phyloP scores from a whole-genome alignment of 2,329 filamentous ascomycete genomes.

The Immersiporthe knoxdaviesiana region DNA sequence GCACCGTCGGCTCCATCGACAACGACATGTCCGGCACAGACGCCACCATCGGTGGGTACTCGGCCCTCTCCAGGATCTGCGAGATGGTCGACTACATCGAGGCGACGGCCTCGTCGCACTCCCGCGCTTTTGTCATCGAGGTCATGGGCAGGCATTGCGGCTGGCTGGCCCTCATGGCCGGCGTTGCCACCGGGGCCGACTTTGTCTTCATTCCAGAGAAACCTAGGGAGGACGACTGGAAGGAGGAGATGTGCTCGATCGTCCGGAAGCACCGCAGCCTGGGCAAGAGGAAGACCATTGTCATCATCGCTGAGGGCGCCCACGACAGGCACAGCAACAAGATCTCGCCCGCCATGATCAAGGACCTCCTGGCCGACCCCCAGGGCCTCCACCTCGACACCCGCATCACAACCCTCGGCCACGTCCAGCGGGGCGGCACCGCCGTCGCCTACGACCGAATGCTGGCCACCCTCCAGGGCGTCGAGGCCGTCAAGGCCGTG shows the following conservation, averaged over 20 bases:
- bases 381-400: slow-evolving; percentile 83
- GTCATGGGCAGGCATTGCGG: slow-evolving; percentile 99
- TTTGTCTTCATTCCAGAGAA: slow-evolving; percentile 97
- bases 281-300: slow-evolving; percentile 96
- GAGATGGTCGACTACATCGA: slow-evolving; percentile 97
- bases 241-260: slow-evolving; percentile 81
- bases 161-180: slow-evolving; percentile 95
- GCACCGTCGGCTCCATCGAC: slow-evolving; percentile 95
- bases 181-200: slow-evolving; percentile 92
- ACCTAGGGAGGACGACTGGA: slow-evolving; percentile 85
- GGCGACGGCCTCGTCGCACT: slow-evolving; percentile 91
- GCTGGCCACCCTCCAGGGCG: slow-evolving; percentile 89
- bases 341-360: slow-evolving; percentile 81
- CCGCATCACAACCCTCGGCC: slow-evolving; percentile 89
- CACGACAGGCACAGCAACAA: slow-evolving; percentile 82
- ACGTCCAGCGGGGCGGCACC: slow-evolving; percentile 93
- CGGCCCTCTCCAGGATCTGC: slow-evolving; percentile 88
- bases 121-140: slow-evolving; percentile 94
- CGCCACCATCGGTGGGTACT: slow-evolving; percentile 96
- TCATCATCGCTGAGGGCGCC: slow-evolving; percentile 95
- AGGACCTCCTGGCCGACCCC: slow-evolving; percentile 80
- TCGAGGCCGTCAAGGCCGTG: slow-evolving; percentile 90
- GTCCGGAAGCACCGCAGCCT: slow-evolving; percentile 80
- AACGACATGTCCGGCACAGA: slow-evolving; percentile 98
- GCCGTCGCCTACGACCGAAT: slow-evolving; percentile 94